Evolutionary conservation across 352 stramenopile genomes (phyloP), one percentile per base, ranked within the genome.

Genomic region (Plasmopara halstedii): DNA sequence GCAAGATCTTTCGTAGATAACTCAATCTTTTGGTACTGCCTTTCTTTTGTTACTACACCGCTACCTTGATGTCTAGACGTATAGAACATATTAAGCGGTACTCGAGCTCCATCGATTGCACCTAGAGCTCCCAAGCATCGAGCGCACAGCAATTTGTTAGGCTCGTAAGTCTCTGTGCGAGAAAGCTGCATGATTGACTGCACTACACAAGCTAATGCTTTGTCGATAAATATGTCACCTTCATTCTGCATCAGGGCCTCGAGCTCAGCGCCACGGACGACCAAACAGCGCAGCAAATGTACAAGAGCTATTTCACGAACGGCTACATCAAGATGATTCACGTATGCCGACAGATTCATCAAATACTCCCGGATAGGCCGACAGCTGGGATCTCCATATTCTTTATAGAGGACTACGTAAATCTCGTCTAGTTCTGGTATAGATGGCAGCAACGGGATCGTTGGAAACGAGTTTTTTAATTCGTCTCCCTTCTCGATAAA

Each of bases 1-100:
- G 80, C 71, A 31, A 94, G 62, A 40, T 92, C 80, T 37, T 90
- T 92, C 7, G 74, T 88, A 4, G 77, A 75, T 46, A 83, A 58
- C 35, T 92, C 83, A 17, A 65, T 52, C 19, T 72, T 71, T 42
- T 63, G 60, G 14, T 58, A 61, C 3, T 51, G 27, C 11, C 72
- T 70, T 51, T 74, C 60, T 65, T 78, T 83, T 14, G 62, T 46
- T 13, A 53, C 42, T 39, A 43, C 15, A 53, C 21, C 19, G 2
- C 47, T 34, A 43, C 34, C 36, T 46, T 56, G 51, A 4, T 46
- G 21, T 2, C 64, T 60, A 39, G 62, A 63, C 8, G 71, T 65
- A 44, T 84, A 79, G 37, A 85, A 73, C 52, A 86, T 70, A 34
- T 52, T 73, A 36, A 85, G 42, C 17, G 79, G 83, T 36, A 94